Conservation (phyloP, 139 green algal genomes). For the Bryopsis sp. region DNA sequence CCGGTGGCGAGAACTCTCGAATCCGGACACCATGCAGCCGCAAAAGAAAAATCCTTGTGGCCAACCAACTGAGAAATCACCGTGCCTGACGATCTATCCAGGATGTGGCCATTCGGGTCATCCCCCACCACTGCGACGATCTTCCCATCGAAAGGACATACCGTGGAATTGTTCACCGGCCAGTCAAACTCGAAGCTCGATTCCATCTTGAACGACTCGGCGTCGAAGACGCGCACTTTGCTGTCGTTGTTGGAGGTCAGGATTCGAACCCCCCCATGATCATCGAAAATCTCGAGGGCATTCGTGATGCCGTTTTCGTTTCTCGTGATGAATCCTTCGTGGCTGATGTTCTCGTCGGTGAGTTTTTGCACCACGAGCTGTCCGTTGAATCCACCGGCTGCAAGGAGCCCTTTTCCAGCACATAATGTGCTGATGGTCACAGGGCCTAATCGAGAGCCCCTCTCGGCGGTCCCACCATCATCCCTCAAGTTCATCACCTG, state of each 20-base stretch:
- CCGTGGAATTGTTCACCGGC: conserved; percentile 79
- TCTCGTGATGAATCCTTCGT: conserved; percentile 33
- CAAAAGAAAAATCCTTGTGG: conserved; percentile 91
- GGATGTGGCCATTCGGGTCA: conserved; percentile 16
- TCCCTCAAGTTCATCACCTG: conserved; percentile 3
- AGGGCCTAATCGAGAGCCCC: neutral
- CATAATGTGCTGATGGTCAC: conserved; percentile 76
- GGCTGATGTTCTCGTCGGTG: conserved; percentile 19
- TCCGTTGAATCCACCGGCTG: conserved; percentile 69
- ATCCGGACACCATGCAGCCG: conserved; percentile 78
- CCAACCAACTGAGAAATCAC: conserved; percentile 41
- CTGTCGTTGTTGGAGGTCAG: conserved; percentile 85
- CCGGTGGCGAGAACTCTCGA: conserved; percentile 78
- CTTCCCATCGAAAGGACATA: conserved; percentile 20
- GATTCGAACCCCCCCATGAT: conserved; percentile 23
- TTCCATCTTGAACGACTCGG: conserved; percentile 18
- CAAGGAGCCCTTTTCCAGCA: conserved; percentile 53
- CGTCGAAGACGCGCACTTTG: conserved; percentile 47
- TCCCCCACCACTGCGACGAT: conserved; percentile 23
- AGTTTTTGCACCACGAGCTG: conserved; percentile 65
- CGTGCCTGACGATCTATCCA: conserved; percentile 22
- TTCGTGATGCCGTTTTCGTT: conserved; percentile 93
- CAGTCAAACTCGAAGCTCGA: conserved; percentile 47
- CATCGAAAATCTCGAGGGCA: conserved; percentile 71
- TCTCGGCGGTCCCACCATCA: too few relatives aligned